These are phyloP conservation scores for Boletus bicolor DNA, from an alignment of 768 basidiomycete genomes.

Conservation along the genomic window DNA sequence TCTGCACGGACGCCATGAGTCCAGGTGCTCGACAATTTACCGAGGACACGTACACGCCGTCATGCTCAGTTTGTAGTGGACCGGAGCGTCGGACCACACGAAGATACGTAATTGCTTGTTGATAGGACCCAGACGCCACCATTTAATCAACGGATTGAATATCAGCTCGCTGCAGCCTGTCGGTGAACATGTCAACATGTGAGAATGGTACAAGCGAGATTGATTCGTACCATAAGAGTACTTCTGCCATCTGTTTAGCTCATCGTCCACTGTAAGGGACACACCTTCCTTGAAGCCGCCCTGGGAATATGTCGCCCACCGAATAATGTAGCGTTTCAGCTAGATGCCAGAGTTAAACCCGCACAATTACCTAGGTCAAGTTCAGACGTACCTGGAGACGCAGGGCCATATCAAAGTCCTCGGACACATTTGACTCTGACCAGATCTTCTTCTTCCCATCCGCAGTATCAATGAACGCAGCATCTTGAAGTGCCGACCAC, in stretches of 20 bases:
- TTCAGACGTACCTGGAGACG: slow-evolving; percentile 40
- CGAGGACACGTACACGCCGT: slow-evolving; percentile 42
- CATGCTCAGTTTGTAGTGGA: slow-evolving; percentile 77
- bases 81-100: slow-evolving; percentile 73
- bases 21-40: background rate
- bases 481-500: slow-evolving; percentile 88
- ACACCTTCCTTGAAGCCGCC: slow-evolving; percentile 94
- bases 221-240: slow-evolving; percentile 62
- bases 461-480: slow-evolving; percentile 59
- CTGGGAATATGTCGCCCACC: slow-evolving; percentile 80
- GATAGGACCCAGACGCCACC: slow-evolving; percentile 81
- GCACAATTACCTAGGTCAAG: background rate
- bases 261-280: slow-evolving; percentile 87
- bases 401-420: slow-evolving; percentile 69
- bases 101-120: slow-evolving; percentile 76
- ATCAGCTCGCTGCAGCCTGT: slow-evolving; percentile 51
- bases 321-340: slow-evolving; percentile 31
- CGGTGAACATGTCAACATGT: slow-evolving; percentile 27
- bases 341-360: background rate
- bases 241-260: slow-evolving; percentile 94
- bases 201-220: slow-evolving; percentile 33
- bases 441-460: slow-evolving; percentile 66
- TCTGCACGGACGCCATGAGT: slow-evolving; percentile 26
- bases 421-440: slow-evolving; percentile 66
- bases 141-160: slow-evolving; percentile 77